phyloP scores from a whole-genome alignment of 768 basidiomycete genomes.

The Tricholoma saponaceum region DNA sequence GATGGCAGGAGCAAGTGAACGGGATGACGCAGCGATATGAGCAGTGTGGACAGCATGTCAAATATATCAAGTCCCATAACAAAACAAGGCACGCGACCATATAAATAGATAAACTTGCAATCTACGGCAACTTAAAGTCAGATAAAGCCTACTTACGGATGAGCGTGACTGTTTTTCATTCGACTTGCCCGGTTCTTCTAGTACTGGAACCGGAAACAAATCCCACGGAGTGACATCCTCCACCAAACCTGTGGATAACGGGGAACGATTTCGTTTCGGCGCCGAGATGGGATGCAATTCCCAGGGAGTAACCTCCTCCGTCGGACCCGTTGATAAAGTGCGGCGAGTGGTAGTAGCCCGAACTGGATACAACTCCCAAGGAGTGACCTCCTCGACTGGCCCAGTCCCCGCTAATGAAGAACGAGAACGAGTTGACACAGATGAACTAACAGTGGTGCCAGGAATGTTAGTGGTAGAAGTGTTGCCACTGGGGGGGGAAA shows the following conservation, averaged over 20 bases:
- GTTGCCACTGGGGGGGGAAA: not conserved
- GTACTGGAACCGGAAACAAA: constrained; percentile 18
- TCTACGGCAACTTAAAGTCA: constrained; percentile 8
- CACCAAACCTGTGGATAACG: constrained; percentile 19
- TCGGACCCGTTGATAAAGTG: constrained; percentile 16
- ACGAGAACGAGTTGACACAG: constrained; percentile 10
- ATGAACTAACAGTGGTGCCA: constrained; percentile 5
- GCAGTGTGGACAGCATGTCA: not conserved
- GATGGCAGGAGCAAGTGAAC: not conserved
- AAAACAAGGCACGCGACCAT: constrained; percentile 3
- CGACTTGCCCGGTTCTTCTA: constrained; percentile 2
- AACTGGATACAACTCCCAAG: constrained; percentile 18
- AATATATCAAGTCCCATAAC: constrained; percentile 3
- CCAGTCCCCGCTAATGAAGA: constrained; percentile 9
- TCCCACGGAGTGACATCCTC: constrained; percentile 33
- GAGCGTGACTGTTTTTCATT: constrained; percentile 11
- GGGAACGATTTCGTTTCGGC: constrained; percentile 16
- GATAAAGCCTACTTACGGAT: constrained; percentile 17
- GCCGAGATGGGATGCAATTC: constrained; percentile 19
- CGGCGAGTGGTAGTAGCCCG: constrained; percentile 5
- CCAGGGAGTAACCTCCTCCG: constrained; percentile 28
- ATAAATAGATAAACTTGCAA: constrained; percentile 6
- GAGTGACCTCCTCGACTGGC: constrained; percentile 19
- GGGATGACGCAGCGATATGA: not conserved
- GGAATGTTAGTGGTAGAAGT: constrained; percentile 2